A percentile compares a stretch with the other conserved stretches of the same genome.
Conservation (phyloP, 1,284 basidiomycete genomes). For the Boletus holoroseus region DNA sequence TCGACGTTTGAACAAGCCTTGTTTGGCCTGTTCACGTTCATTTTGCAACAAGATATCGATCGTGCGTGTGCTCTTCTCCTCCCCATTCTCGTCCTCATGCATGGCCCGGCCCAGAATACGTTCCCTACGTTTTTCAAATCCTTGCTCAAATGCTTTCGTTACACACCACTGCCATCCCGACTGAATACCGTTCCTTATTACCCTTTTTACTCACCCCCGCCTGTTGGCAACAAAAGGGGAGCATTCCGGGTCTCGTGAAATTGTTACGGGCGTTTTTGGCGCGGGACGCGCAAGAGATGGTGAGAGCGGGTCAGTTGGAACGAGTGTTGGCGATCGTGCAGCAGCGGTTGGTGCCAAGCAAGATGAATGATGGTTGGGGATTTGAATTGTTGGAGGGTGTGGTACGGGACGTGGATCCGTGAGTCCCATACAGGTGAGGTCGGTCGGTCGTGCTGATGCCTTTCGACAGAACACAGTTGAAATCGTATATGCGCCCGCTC, state of each 20-base stretch:
- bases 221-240: constrained; percentile 94
- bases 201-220: constrained; percentile 82
- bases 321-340: constrained; percentile 88
- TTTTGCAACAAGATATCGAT: constrained; percentile 88
- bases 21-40: constrained; percentile 85
- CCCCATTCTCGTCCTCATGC: not conserved
- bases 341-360: constrained; percentile 82
- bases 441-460: constrained; percentile 3
- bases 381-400: constrained; percentile 86
- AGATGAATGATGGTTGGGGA: constrained; percentile 86
- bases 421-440: constrained; percentile 32
- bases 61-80: constrained; percentile 46
- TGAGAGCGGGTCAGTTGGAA: constrained; percentile 69
- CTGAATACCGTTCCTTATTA: constrained; percentile 75
- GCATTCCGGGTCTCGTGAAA: constrained; percentile 89
- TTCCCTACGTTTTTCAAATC: constrained; percentile 96
- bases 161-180: constrained; percentile 64
- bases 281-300: constrained; percentile 66
- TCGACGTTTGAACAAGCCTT: constrained; percentile 74
- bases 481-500: constrained; percentile 72
- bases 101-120: constrained; percentile 64
- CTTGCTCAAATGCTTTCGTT: constrained; percentile 93
- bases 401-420: constrained; percentile 70
- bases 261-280: constrained; percentile 82
- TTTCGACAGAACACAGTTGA: constrained; percentile 52